Base-by-base conservation (phyloP, 2,329 filamentous ascomycete genomes). In the Torrubiella hemipterigena region DNA sequence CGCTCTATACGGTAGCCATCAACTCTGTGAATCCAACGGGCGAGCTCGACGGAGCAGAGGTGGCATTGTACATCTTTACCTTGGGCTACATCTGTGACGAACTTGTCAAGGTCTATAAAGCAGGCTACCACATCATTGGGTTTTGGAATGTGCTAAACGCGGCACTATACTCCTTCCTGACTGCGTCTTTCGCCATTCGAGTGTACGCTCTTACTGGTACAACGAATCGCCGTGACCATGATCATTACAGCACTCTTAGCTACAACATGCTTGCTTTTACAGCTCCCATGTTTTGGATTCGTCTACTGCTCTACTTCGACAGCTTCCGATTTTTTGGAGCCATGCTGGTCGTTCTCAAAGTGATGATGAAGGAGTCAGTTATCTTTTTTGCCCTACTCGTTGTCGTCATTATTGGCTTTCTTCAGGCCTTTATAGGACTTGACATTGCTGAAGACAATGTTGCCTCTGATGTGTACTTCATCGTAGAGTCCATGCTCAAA, bases 71-170 rank as follows among this genome's bases (percentile, higher is more conserved):
- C 49, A 51, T 89, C 40, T 95, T 98, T 61, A 96, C 91, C 0
- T 54, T 89, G 5, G 87, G 85, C 15, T 98, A 93, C 54, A 70
- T 95, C 19, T 86, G 77, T 45, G 89, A 98, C 50, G 91, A 96
- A 50, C 42, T 78, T 1, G 63, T 77, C 49, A 98, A 98, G 55
- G 73, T 95, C 44, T 94, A 84, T 73, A 98, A 98, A 53, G 82
- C 94, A 11, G 91, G 91, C 8, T 73, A 81, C 38, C 81, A 81
- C 46, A 96, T 96, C 48, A 67, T 98, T 33, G 80, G 84, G 14
- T 98, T 98, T 54, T 96, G 91, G 91, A 95, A 94, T 47, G 82
- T 82, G 16, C 94, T 98, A 64, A 98, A 98, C 55, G 70, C 73
- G 17, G 67, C 79, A 0, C 67, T 98, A 1, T 98, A 98, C 54